A percentile compares a stretch with the other conserved stretches of the same genome.
Evolutionary conservation across 2,329 filamentous ascomycete genomes (phyloP).

Genomic region (Xylaria sp.): DNA sequence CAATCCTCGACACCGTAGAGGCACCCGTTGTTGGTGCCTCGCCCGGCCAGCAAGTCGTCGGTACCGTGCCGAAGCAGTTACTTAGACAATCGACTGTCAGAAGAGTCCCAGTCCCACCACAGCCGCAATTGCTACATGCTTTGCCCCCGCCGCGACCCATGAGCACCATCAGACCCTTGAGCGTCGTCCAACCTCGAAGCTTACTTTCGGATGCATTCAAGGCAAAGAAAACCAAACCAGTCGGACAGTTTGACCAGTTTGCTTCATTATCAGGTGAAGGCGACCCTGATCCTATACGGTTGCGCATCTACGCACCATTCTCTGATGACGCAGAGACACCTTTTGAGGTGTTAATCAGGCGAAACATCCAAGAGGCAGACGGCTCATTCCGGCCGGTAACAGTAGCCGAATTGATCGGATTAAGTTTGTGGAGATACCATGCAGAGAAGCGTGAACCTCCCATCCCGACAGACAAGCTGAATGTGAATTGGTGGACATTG

Average conservation of each 20-base stretch:
- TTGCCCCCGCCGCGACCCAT: constrained; percentile 77
- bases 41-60: constrained; percentile 67
- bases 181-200: constrained; percentile 76
- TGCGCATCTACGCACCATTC: constrained; percentile 82
- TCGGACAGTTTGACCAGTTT: constrained; percentile 80
- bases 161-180: constrained; percentile 71
- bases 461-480: constrained; percentile 72
- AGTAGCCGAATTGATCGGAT: constrained; percentile 83
- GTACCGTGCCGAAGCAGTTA: constrained; percentile 71
- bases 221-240: constrained; percentile 75
- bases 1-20: constrained; percentile 74
- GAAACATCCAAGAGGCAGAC: constrained; percentile 75
- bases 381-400: constrained; percentile 71
- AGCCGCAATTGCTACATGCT: constrained; percentile 69
- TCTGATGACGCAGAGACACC: constrained; percentile 72
- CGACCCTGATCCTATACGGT: constrained; percentile 78
- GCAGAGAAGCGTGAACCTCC: constrained; percentile 79
- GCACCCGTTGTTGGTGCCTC: constrained; percentile 67
- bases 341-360: constrained; percentile 77
- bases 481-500: constrained; percentile 84
- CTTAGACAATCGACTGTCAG: constrained; percentile 72
- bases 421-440: constrained; percentile 80
- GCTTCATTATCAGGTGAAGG: constrained; percentile 81
- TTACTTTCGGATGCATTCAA: constrained; percentile 78
- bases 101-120: constrained; percentile 67